Base-by-base conservation (phyloP, 345 rosid species). In the Populus pruinosa region DNA sequence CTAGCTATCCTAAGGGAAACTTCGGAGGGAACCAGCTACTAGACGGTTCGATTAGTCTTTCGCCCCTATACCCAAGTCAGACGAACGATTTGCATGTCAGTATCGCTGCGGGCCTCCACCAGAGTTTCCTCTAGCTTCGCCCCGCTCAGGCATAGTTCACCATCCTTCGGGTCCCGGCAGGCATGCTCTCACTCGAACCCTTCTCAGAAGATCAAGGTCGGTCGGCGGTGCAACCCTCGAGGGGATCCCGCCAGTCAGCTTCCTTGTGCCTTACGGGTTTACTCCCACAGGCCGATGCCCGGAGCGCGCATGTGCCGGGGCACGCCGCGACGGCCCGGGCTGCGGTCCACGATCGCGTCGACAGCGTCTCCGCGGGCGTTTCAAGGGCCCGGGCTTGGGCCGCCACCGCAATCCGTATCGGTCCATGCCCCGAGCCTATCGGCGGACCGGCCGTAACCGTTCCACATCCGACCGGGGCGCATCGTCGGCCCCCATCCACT, bases 1-100 rank as follows among this genome's bases (percentile, higher is more conserved):
- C 83, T 73, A 76, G 80, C 77, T 81, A 81, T 77, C 83, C 75
- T 61, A 67, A 81, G 83, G 80, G 80, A 81, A 81, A 81, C 81
- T 81, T 81, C 78, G 84, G 81, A 81, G 78, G 81, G 84, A 78
- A 77, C 84, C 79, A 74, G 79, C 84, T 82, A 82, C 82, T 82
- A 78, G 79, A 82, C 63, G 70, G 79, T 78, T 78, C 66, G 77
- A 78, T 82, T 82, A 82, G 81, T 82, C 79, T 82, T 82, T 82
- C 81, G 79, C 79, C 82, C 79, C 78, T 82, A 82, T 74, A 76
- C 68, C 39, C 38, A 64, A 65, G 35, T 65, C n/a, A 16, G 39
- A 31, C n/a, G 39, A 64, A 31, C 38, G 39, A 64, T 64, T 64
- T 64, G 39, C 68, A 64, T 6, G 68, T 64, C 33, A 14, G 38